Evolutionary conservation across 2,329 filamentous ascomycete genomes (phyloP), one percentile per base, ranked within the genome.

Genomic region (Setomelanomma holmii): DNA sequence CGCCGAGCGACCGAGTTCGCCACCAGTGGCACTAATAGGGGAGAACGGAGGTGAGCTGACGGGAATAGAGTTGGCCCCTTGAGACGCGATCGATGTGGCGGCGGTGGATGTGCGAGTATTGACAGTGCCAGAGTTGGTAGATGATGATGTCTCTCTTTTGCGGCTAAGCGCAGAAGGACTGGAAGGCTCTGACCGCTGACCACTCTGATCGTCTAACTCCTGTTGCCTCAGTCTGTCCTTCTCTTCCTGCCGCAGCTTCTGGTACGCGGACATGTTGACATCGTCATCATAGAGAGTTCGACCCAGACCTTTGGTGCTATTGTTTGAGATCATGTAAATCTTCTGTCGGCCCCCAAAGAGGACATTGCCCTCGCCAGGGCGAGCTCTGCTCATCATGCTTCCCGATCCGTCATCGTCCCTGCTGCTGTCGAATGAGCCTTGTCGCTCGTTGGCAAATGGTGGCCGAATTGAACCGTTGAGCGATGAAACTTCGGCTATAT

Each of bases 331-430:
- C 73, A 91, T 93, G 70, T 96, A 98, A 33, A 98, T 88, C 78
- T 98, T 98, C 73, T 98, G 95, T 39, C 95, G 86, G 14, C 95
- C 95, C 51, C 95, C 95, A 75, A 99, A 99, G 50, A 99, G 76
- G 62, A 90, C 89, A 70, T 98, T 99, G 40, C 93, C 92, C 69
- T 98, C 93, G 1, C 85, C 87, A 0, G 91, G 92, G 63, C 93
- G 88, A 6, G 89, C 81, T 45, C 95, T 84, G 64, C 82, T 88
- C 89, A 98, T 93, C n/a, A 98, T 83, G 72, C 89, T 91, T 1
- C 85, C 83, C 5, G 84, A 85, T 40, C 88, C 86, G 30, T 87
- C 86, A 58, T 96, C 91, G 30, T 83, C 84, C 11, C 77, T 80
- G 61, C 84, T 82, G 36, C 80, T 81, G 22, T 83, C 83, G 63